Percentiles rank a stretch among this genome's conserved stretches.
These are phyloP conservation scores for Boletus sensibilis DNA, from an alignment of 768 basidiomycete genomes.

Conservation along the genomic window DNA sequence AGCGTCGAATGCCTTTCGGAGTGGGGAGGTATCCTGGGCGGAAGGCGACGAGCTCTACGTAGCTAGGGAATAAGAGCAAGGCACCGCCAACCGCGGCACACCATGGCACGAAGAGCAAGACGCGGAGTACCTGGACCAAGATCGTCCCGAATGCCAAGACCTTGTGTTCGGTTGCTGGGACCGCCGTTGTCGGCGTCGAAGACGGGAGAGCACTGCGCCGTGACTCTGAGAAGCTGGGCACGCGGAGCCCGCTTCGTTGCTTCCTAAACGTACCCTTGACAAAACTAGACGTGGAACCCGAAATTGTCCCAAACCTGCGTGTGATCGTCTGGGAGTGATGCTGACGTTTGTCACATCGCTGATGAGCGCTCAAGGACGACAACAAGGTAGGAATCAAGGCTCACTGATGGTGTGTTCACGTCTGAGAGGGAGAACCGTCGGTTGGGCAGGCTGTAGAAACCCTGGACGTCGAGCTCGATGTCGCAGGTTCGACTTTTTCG, in stretches of 20 bases:
- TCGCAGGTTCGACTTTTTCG: neutral
- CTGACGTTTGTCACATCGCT: neutral
- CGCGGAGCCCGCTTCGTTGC: slow-evolving; percentile 8
- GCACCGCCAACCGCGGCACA: slow-evolving; percentile 35
- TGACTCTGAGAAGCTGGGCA: slow-evolving; percentile 14
- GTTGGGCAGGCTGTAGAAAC: slow-evolving; percentile 31
- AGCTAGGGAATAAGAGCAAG: slow-evolving; percentile 30
- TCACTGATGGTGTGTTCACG: slow-evolving; percentile 12
- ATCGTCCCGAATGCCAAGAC: neutral
- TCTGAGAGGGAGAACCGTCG: slow-evolving; percentile 33
- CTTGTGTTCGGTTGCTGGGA: neutral
- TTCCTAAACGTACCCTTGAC: slow-evolving; percentile 3
- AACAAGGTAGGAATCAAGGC: neutral
- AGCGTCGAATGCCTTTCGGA: slow-evolving; percentile 35
- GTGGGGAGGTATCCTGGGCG: slow-evolving; percentile 29
- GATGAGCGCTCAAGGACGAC: neutral
- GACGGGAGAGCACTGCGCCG: neutral
- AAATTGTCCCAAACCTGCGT: slow-evolving; percentile 28
- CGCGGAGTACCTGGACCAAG: slow-evolving; percentile 8
- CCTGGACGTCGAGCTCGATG: slow-evolving; percentile 4
- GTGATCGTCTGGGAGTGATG: slow-evolving; percentile 2
- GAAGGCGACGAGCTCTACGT: slow-evolving; percentile 31
- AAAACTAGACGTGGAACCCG: slow-evolving; percentile 18
- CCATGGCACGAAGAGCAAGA: slow-evolving; percentile 36
- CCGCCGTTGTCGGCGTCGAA: neutral